phyloP scores from a whole-genome alignment of 257 asterid species.

The Gentiana dahurica region DNA sequence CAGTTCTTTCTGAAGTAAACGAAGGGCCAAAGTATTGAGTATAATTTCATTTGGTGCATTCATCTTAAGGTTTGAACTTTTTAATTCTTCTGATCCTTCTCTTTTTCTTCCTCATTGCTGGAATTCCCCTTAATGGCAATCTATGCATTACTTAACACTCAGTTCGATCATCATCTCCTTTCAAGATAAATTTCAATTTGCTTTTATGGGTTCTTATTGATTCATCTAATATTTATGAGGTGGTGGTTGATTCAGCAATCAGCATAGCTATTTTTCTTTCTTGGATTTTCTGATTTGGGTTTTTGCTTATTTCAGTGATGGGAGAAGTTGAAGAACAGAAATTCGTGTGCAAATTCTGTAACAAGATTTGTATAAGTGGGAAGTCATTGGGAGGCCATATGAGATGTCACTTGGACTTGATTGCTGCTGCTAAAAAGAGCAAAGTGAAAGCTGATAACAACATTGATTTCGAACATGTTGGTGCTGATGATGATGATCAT shows the following conservation, averaged over 20 bases:
- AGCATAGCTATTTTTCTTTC: conserved; percentile 6
- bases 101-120: conserved; percentile 5
- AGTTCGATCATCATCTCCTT: neutral
- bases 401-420: conserved; percentile 59
- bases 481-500: conserved; percentile 12
- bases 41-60: neutral
- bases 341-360: conserved; percentile 60
- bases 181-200: conserved; percentile 2
- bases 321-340: conserved; percentile 35
- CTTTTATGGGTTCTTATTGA: conserved; percentile 18
- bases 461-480: conserved; percentile 12
- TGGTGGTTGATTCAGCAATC: neutral
- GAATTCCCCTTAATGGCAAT: neutral
- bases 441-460: conserved; percentile 16
- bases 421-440: conserved; percentile 50
- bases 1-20: conserved; percentile 8
- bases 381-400: conserved; percentile 92
- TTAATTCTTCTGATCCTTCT: conserved; percentile 21
- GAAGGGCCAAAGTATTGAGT: conserved; percentile 14
- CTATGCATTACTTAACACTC: neutral
- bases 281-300: conserved; percentile 18
- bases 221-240: conserved; percentile 10
- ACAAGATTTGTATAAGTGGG: conserved; percentile 55
- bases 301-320: conserved; percentile 21
- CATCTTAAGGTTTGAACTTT: neutral